These are phyloP conservation scores for Furcasterigmium furcatum DNA, from an alignment of 2,329 filamentous ascomycete species.

Conservation along the genomic window DNA sequence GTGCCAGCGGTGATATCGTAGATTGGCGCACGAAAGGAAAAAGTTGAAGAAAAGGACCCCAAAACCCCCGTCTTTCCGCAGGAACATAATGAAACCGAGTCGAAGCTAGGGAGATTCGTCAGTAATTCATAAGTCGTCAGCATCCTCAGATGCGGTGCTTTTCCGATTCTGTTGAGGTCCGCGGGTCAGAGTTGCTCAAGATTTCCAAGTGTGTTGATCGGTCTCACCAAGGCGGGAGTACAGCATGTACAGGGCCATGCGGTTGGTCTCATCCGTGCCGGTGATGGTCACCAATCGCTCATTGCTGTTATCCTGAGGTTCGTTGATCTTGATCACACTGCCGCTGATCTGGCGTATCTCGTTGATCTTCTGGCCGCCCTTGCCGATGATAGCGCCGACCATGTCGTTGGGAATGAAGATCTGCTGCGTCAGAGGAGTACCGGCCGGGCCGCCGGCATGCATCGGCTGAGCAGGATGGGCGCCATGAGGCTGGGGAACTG, in stretches of 20 bases:
- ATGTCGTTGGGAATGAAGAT: slow-evolving; percentile 99
- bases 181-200: slow-evolving; percentile 17
- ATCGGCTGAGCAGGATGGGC: slow-evolving; percentile 67
- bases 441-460: slow-evolving; percentile 59
- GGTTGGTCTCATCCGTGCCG: slow-evolving; percentile 96
- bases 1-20: too few species aligned
- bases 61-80: background rate
- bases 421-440: slow-evolving; percentile 89
- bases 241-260: slow-evolving; percentile 99
- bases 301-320: slow-evolving; percentile 98
- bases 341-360: slow-evolving; percentile 96
- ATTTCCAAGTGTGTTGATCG: slow-evolving; percentile 8
- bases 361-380: slow-evolving; percentile 98
- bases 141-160: slow-evolving; percentile 38
- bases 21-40: background rate
- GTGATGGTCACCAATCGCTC: slow-evolving; percentile 97
- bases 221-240: slow-evolving; percentile 89
- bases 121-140: slow-evolving; percentile 13
- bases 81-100: background rate
- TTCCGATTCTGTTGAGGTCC: slow-evolving; percentile 33
- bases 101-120: slow-evolving; percentile 10
- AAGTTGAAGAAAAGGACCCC: background rate
- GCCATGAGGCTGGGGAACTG: slow-evolving; percentile 47
- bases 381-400: slow-evolving; percentile 98
- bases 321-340: slow-evolving; percentile 99